Evolutionary conservation across 1,139 yeast species (phyloP), one percentile per base, ranked within the genome.

Genomic region (Candida tetrigidarum): DNA sequence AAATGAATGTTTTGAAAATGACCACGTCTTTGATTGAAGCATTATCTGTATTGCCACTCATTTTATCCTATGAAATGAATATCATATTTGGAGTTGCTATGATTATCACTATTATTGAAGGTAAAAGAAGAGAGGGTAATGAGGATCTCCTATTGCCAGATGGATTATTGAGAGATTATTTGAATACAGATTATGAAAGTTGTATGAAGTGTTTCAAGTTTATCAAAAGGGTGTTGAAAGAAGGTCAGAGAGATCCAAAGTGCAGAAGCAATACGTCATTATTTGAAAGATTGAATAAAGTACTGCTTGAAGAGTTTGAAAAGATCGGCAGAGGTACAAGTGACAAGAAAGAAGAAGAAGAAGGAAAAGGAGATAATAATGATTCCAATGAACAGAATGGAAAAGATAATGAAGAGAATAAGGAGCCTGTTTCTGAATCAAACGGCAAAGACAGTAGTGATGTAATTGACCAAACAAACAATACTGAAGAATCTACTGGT

Each of bases 11-110:
- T 1, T 44, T 72, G 27, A 69, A 64, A 50, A 62, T 67, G 43
- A 58, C 74, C 0, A 63, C 67, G 1, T 58, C 75, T 1, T 58
- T 69, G 33, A 60, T 74, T 7, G 80, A 74, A 50, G 52, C 71
- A n/a, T 54, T 72, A 20, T 67, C 77, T n/a, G 63, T 74, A 10
- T 56, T 74, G 27, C 80, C 80, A 0, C 49, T 74, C 1, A 55
- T 71, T 28, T 61, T 72, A 14, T 62, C 71, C 10, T 74, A 62
- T 51, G 72, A 69, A 44, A 60, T 64, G 44, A 51, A 56, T 20
- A 63, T 70, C 0, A 48, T 72, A 5, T 72, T 73, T 51, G 76
- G 65, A 9, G 58, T 74, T 4, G 53, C 64, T 48, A 49, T 74
- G 25, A 55, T 73, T 2, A 52, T 70, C 23, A 58, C 65, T 1